These are phyloP conservation scores for Penicillium sp. DNA, from an alignment of 2,329 filamentous ascomycete genomes.

Conservation along the genomic window DNA sequence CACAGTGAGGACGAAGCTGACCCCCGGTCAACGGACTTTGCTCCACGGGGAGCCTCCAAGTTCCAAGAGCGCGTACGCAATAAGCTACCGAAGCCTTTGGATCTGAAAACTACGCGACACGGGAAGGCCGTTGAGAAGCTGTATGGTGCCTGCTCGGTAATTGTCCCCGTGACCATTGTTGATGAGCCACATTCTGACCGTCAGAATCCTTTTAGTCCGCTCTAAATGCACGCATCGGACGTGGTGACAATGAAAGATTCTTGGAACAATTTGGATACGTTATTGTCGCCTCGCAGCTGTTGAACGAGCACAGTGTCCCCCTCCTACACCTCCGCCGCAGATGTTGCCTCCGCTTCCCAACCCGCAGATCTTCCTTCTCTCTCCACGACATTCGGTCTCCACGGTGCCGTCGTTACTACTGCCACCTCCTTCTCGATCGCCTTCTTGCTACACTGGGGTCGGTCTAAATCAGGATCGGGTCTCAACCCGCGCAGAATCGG, in stretches of 20 bases:
- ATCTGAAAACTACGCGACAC: conserved; percentile 32
- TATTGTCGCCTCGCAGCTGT: conserved; percentile 84
- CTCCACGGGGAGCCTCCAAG: conserved; percentile 50
- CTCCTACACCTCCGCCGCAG: conserved; percentile 39
- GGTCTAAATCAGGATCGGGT: conserved; percentile 53
- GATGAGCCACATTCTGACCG: conserved; percentile 9
- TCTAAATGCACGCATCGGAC: conserved; percentile 55
- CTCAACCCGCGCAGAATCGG: conserved; percentile 42
- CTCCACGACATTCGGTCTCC: conserved; percentile 55
- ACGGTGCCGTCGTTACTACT: conserved; percentile 65
- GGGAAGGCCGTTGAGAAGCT: conserved; percentile 37
- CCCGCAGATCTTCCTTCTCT: conserved; percentile 32
- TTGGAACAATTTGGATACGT: conserved; percentile 91
- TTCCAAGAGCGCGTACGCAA: conserved; percentile 50
- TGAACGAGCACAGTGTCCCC: conserved; percentile 61
- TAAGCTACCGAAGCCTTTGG: conserved; percentile 49
- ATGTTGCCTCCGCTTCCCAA: conserved; percentile 32
- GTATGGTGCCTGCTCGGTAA: conserved; percentile 50
- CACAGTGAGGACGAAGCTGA: conserved; percentile 31
- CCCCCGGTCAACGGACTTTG: conserved; percentile 42
- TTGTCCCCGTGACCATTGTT: not conserved
- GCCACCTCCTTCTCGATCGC: conserved; percentile 59
- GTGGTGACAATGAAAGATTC: conserved; percentile 78
- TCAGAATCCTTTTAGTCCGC: conserved; percentile 24
- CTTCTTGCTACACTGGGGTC: conserved; percentile 70